phyloP scores from a whole-genome alignment of 345 rosid genomes.

The Rubroshorea leprosula region DNA sequence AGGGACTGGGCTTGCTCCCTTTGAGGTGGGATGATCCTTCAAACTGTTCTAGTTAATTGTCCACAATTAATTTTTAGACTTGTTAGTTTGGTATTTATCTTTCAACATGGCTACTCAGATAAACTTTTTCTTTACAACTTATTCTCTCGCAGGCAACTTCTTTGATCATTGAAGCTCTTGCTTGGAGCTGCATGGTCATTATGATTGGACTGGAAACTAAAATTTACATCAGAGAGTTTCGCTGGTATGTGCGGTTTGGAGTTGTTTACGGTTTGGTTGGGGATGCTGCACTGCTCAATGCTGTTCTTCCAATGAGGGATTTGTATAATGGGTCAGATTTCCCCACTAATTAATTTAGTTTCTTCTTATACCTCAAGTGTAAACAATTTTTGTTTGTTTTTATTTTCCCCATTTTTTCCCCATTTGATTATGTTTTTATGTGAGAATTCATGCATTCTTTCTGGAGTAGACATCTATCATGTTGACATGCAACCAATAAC shows the following conservation, averaged over 20 bases:
- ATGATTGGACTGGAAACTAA: conserved; percentile 64
- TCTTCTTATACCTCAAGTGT: background rate
- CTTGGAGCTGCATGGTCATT: conserved; percentile 81
- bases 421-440: too few relatives aligned
- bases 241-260: conserved; percentile 87
- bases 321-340: conserved; percentile 44
- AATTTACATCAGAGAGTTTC: conserved; percentile 58
- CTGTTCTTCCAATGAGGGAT: conserved; percentile 49
- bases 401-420: too few relatives aligned
- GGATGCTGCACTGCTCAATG: conserved; percentile 76
- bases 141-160: conserved; percentile 49
- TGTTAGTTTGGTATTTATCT: background rate
- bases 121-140: conserved; percentile 1
- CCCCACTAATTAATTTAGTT: conserved; percentile 1
- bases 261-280: conserved; percentile 77
- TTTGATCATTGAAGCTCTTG: conserved; percentile 52
- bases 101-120: background rate
- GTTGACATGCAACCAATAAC: background rate
- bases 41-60: background rate
- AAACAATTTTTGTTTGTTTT: too few relatives aligned
- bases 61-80: too few relatives aligned
- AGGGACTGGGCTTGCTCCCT: conserved; percentile 58
- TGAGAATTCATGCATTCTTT: background rate
- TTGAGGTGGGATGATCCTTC: conserved; percentile 52
- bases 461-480: background rate